Conservation (phyloP, 78 protist genomes). For the Chrysochromulina parva region DNA sequence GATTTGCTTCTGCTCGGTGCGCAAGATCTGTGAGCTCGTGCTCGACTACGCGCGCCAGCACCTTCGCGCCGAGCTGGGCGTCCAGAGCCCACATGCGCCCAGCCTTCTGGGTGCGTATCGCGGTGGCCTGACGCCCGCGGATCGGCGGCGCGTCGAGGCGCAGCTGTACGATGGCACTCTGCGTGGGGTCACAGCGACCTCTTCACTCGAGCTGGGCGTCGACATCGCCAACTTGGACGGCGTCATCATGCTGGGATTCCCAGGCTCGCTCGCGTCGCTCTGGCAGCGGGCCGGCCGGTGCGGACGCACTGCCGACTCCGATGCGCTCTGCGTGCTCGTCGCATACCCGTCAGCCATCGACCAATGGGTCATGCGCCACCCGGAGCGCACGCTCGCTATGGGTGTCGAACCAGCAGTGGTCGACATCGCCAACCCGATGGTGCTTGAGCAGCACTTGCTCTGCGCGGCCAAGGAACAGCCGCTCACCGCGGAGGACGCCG, state of each 20-base stretch:
- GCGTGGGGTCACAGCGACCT: constrained; percentile 53
- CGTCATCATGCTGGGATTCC: constrained; percentile 42
- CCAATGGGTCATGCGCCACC: not conserved
- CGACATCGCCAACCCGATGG: not conserved
- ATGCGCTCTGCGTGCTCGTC: not conserved
- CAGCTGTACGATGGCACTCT: constrained; percentile 46
- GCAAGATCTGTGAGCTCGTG: constrained; percentile 48
- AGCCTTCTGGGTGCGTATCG: constrained; percentile 33
- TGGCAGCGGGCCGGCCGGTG: constrained; percentile 29
- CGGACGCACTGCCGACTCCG: not conserved
- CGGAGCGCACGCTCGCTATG: not conserved
- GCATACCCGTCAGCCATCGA: not conserved
- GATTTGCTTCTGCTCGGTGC: constrained; percentile 41
- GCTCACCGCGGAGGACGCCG: not conserved
- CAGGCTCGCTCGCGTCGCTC: constrained; percentile 27
- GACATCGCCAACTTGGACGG: constrained; percentile 50
- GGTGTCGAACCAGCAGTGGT: not conserved
- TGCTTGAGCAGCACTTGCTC: not conserved
- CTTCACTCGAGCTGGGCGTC: constrained; percentile 64
- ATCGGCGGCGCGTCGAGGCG: constrained; percentile 50
- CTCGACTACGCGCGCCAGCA: constrained; percentile 21
- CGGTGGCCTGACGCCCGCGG: constrained; percentile 34
- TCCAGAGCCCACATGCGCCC: not conserved
- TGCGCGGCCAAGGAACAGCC: constrained; percentile 19
- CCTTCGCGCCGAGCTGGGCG: constrained; percentile 5